Evolutionary conservation across 73 alveolate species (phyloP), one percentile per base, ranked within the genome.

Genomic region (Stentor roeselii): DNA sequence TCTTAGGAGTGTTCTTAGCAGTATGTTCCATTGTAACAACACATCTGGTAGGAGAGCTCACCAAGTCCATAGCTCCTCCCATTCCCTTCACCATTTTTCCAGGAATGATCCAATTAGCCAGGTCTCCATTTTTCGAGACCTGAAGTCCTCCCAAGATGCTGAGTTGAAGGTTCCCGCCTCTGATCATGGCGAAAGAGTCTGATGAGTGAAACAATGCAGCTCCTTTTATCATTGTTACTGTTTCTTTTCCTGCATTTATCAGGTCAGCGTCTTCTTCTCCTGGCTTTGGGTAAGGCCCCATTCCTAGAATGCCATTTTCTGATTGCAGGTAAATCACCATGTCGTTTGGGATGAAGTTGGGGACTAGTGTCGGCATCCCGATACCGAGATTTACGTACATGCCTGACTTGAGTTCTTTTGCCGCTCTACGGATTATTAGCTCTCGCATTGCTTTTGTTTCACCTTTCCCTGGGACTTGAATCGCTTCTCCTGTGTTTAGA

Each of bases 101-200:
- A 37, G 99, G 99, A 80, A 96, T 93, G 82, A 96, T 94, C 99
- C 99, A 96, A 85, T 96, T 96, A 75, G 99, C 98, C 36, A 96
- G 89, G 77, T 96, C 99, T 34, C 99, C 98, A 21, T 87, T 59
- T 75, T 90, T 86, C 34, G 96, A 87, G 1, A 96, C 98, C 89
- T 96, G 87, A 75, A 94, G 78, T 40, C 94, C 98, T 75, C 98
- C 98, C 3, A 94, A 85, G 75, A 94, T 91, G 30, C 97, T 90
- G 75, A 94, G 50, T 82, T 94, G 97, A 84, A 94, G 74, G 78
- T 94, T 93, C 3, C 93, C 91, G 36, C 97, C 99, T 86, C 99
- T 91, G 82, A 96, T 95, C 92, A 96, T 94, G 1, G 93, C 98
- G 36, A 96, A 96, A 41, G 98, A 91, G 50, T 89, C 91, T 15